phyloP scores from a whole-genome alignment of 2,329 filamentous ascomycete genomes.

The Nannizziopsis barbatae region DNA sequence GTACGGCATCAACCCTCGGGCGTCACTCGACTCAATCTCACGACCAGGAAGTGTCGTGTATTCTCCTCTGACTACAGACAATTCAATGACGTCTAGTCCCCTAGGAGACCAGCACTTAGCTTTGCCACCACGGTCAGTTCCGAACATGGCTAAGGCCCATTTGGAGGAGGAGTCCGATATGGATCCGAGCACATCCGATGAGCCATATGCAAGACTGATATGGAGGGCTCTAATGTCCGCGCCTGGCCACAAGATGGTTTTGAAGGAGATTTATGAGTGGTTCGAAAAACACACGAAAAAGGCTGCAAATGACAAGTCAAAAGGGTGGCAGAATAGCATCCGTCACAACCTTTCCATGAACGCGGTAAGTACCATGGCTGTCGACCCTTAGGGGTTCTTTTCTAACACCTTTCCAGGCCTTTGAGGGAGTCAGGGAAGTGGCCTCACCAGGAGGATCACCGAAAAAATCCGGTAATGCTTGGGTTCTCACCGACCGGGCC shows the following conservation, averaged over 20 bases:
- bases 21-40: constrained; percentile 6
- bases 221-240: constrained; percentile 61
- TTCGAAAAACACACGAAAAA: constrained; percentile 73
- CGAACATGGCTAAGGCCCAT: constrained; percentile 1
- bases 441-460: constrained; percentile 39
- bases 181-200: constrained; percentile 30
- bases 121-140: constrained; percentile 9
- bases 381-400: constrained; percentile 6
- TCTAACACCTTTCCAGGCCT: constrained; percentile 24
- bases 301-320: constrained; percentile 46
- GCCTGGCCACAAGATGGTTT: constrained; percentile 56
- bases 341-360: constrained; percentile 97
- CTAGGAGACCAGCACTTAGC: constrained; percentile 6
- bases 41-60: constrained; percentile 11
- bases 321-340: constrained; percentile 92
- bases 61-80: constrained; percentile 11
- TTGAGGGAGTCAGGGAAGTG: constrained; percentile 24
- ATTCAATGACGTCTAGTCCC: constrained; percentile 14
- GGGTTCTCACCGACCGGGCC: constrained; percentile 64
- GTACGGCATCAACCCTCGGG: background rate
- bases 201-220: constrained; percentile 74
- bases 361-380: constrained; percentile 47
- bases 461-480: constrained; percentile 58
- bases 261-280: constrained; percentile 86
- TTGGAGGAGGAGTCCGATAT: constrained; percentile 15